These are phyloP conservation scores for Pyrenophora seminiperda DNA, from an alignment of 2,329 filamentous ascomycete species.

Conservation along the genomic window DNA sequence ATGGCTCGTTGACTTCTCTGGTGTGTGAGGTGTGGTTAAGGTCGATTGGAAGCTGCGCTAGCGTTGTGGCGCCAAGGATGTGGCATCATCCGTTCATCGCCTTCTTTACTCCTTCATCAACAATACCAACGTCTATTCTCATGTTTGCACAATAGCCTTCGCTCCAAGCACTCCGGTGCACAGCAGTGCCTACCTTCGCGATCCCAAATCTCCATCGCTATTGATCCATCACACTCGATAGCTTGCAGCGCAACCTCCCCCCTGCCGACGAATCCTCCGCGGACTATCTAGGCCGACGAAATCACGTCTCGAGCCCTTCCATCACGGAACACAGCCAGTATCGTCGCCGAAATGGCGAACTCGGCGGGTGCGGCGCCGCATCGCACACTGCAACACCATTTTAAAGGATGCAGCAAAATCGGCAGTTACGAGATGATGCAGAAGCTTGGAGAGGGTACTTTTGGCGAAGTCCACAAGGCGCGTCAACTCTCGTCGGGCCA, in stretches of 20 bases:
- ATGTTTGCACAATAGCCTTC: conserved; percentile 24
- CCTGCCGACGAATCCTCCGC: conserved; percentile 13
- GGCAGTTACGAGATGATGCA: conserved; percentile 77
- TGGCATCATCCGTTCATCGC: conserved; percentile 25
- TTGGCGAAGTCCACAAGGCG: conserved; percentile 94
- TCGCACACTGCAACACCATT: conserved; percentile 62
- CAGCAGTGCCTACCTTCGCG: conserved; percentile 29
- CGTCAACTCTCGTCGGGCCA: conserved; percentile 74
- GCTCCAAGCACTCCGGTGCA: conserved; percentile 18
- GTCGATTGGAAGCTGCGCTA: conserved; percentile 25
- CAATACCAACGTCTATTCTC: conserved; percentile 12
- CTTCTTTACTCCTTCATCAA: conserved; percentile 24
- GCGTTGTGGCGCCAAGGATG: conserved; percentile 23
- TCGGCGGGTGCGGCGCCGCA: conserved; percentile 48
- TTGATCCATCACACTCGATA: conserved; percentile 16
- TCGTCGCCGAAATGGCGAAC: conserved; percentile 25
- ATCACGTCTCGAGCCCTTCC: background rate
- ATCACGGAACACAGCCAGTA: background rate
- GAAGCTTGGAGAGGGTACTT: conserved; percentile 93
- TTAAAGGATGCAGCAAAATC: conserved; percentile 83
- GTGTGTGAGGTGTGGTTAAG: conserved; percentile 33
- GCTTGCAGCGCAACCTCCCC: conserved; percentile 13
- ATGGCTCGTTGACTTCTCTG: conserved; percentile 36
- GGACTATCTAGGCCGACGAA: conserved; percentile 23
- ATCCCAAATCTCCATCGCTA: conserved; percentile 10